A percentile compares a stretch with the other conserved stretches of the same genome.
Conservation (phyloP, 176 grass and related monocot species). For the Pharus latifolius region DNA sequence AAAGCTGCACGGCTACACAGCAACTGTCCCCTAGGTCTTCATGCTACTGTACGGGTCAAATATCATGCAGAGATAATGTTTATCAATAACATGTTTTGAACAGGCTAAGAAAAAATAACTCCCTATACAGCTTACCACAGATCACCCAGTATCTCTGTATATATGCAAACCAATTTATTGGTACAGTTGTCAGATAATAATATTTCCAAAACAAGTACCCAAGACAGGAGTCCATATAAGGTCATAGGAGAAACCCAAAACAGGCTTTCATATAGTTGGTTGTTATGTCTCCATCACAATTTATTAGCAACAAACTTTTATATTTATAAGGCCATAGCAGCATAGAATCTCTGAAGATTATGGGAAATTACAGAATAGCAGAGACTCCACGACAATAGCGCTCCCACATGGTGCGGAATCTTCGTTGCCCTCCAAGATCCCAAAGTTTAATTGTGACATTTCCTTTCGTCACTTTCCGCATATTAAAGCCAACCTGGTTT, state of each 20-base stretch:
- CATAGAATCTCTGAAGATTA: neutral
- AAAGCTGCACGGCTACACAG: too few relatives aligned
- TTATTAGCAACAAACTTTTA: neutral
- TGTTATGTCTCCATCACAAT: neutral
- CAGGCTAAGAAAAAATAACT: too few relatives aligned
- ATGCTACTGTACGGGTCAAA: neutral
- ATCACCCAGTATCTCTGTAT: too few relatives aligned
- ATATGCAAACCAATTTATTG: too few relatives aligned
- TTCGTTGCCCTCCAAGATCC: constrained; percentile 94
- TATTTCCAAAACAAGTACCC: too few relatives aligned
- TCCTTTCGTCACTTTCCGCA: constrained; percentile 97
- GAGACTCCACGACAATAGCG: constrained; percentile 96
- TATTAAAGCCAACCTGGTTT: constrained; percentile 95
- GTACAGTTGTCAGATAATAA: too few relatives aligned
- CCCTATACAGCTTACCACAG: too few relatives aligned
- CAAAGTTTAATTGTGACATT: constrained; percentile 99
- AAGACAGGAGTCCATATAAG: too few relatives aligned
- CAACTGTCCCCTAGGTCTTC: too few relatives aligned
- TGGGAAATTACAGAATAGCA: constrained; percentile 74
- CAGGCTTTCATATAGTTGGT: neutral
- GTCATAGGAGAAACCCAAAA: too few relatives aligned
- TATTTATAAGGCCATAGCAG: neutral
- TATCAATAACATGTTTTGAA: too few relatives aligned
- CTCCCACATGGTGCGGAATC: constrained; percentile 99
- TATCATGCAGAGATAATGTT: neutral